Evolutionary conservation across 2,329 filamentous ascomycete genomes (phyloP).

Genomic region (Aspergillus texensis): DNA sequence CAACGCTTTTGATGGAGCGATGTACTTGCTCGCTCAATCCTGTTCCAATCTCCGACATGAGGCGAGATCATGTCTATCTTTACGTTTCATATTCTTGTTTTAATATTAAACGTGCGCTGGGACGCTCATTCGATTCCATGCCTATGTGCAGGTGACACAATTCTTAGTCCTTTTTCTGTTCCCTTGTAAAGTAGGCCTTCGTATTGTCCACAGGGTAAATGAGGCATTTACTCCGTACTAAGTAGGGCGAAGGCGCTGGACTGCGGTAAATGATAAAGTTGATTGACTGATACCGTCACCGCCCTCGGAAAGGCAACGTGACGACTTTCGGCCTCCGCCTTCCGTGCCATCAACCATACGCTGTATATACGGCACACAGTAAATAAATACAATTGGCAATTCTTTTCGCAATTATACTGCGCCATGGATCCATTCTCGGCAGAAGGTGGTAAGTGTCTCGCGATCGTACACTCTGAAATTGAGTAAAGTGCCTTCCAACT

Average conservation of each 20-base stretch:
- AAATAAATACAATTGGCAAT: neutral
- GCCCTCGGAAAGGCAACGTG: constrained; percentile 25
- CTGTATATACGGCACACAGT: neutral
- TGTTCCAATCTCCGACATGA: constrained; percentile 6
- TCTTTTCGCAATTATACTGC: neutral
- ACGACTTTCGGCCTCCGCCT: constrained; percentile 21
- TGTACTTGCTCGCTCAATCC: constrained; percentile 6
- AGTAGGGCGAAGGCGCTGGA: neutral
- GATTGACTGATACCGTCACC: constrained; percentile 6
- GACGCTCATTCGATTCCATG: constrained; percentile 17
- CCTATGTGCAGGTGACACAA: neutral
- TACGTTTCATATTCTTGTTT: constrained; percentile 20
- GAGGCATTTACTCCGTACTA: neutral
- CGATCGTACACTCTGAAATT: neutral
- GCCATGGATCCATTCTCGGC: constrained; percentile 66
- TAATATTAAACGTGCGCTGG: constrained; percentile 27
- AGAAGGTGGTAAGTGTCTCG: constrained; percentile 56
- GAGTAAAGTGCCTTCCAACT: constrained; percentile 5
- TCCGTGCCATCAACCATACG: neutral
- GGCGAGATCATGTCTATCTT: constrained; percentile 17
- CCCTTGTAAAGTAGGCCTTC: neutral
- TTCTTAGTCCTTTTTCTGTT: neutral
- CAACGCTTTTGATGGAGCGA: constrained; percentile 13
- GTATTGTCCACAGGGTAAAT: neutral
- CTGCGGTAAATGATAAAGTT: neutral